A percentile compares a stretch with the other conserved stretches of the same genome.
These are phyloP conservation scores for Fagopyrum homotropicum DNA, from an alignment of 148 eudicot genomes.

Conservation along the genomic window DNA sequence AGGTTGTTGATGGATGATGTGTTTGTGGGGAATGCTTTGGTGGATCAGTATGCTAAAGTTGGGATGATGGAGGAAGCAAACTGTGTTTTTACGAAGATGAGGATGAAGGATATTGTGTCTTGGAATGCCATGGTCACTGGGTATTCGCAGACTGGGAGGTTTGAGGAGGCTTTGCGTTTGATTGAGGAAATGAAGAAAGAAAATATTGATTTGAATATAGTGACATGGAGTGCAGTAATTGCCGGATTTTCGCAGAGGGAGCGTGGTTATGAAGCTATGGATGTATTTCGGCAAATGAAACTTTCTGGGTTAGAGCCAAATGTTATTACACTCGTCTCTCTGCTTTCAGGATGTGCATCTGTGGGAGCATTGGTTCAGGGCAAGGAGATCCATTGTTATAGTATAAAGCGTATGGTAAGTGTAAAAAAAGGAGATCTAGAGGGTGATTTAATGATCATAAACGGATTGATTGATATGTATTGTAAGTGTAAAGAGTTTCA, in stretches of 20 bases:
- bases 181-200: slow-evolving; percentile 51
- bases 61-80: slow-evolving; percentile 53
- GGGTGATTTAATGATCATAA: slow-evolving; percentile 55
- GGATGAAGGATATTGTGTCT: slow-evolving; percentile 63
- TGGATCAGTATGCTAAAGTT: slow-evolving; percentile 73
- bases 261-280: slow-evolving; percentile 54
- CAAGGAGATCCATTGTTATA: slow-evolving; percentile 59
- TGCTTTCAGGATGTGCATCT: slow-evolving; percentile 64
- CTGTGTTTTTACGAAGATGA: slow-evolving; percentile 46
- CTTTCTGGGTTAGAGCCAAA: slow-evolving; percentile 46
- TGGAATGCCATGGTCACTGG: slow-evolving; percentile 84
- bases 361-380: slow-evolving; percentile 54
- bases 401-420: slow-evolving; percentile 35
- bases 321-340: slow-evolving; percentile 60
- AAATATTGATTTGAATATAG: slow-evolving; percentile 45
- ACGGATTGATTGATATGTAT: slow-evolving; percentile 72
- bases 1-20: slow-evolving; percentile 38
- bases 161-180: slow-evolving; percentile 53
- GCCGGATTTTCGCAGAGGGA: slow-evolving; percentile 73
- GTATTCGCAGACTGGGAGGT: slow-evolving; percentile 51
- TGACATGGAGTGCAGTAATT: slow-evolving; percentile 84
- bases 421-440: slow-evolving; percentile 24
- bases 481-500: slow-evolving; percentile 47
- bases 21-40: slow-evolving; percentile 61
- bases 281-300: slow-evolving; percentile 50